Conservation (phyloP, 805 yeast species). For the Candida krabiensis region DNA sequence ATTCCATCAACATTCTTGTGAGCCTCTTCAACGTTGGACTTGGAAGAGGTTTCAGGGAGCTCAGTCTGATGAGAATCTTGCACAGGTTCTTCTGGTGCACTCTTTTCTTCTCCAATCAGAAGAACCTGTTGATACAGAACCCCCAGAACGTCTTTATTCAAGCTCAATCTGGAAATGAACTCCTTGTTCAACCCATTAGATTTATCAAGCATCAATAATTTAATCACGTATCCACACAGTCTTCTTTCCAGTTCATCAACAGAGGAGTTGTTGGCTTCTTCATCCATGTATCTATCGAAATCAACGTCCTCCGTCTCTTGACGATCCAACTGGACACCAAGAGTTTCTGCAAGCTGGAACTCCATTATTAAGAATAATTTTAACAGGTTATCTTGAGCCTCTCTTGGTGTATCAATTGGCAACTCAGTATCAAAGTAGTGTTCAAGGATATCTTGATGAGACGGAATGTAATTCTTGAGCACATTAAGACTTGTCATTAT, state of each 20-base stretch:
- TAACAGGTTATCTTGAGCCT: constrained; percentile 35
- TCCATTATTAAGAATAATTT: constrained; percentile 52
- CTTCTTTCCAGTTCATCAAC: constrained; percentile 19
- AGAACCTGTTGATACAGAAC: constrained; percentile 16
- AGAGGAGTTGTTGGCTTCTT: constrained; percentile 4
- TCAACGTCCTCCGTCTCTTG: constrained; percentile 48
- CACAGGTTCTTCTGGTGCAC: too few species aligned
- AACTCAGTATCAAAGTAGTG: constrained; percentile 33
- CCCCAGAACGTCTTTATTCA: constrained; percentile 27
- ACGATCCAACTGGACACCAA: constrained; percentile 46
- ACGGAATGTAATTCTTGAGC: constrained; percentile 25
- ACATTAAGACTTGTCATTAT: constrained; percentile 26
- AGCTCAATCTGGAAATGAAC: constrained; percentile 19
- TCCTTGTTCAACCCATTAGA: constrained; percentile 14
- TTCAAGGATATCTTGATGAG: constrained; percentile 34
- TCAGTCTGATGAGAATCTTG: too few species aligned
- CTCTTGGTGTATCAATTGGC: constrained; percentile 28
- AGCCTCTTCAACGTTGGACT: too few species aligned
- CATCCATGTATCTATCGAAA: constrained; percentile 18
- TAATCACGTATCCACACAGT: constrained; percentile 25
- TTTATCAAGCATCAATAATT: constrained; percentile 22
- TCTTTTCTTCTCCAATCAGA: too few species aligned
- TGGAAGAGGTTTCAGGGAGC: too few species aligned
- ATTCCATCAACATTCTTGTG: too few species aligned
- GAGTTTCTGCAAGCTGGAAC: constrained; percentile 38